Base-by-base conservation (phyloP, 1,284 basidiomycete species). In the Sphagnurus paluster region DNA sequence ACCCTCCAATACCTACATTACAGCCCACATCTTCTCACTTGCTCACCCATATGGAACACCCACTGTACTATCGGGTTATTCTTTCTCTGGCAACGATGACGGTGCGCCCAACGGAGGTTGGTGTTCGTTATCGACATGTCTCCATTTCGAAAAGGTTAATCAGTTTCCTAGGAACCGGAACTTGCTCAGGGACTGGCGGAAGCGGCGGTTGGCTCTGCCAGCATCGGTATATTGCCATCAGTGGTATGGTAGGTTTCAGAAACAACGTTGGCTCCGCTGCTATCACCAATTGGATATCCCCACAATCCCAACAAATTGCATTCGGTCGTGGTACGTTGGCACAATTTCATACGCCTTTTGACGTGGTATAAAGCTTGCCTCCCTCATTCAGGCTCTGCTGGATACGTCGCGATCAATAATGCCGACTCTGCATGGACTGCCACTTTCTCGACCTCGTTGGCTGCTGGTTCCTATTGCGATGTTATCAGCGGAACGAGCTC, bases 331-430 rank as follows among this genome's bases (percentile, higher is more conserved):
- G 82, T 76, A 47, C 13, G 65, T 56, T 10, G 5, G 16, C 2
- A 17, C 19, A 6, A 11, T 11, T 20, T 21, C 14, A 6, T 6
- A 4, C 5, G 5, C 9, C 43, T 25, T 13, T 11, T 10, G 14
- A 19, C 17, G 9, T 10, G 17, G 19, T 23, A 23, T 38, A 21
- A 25, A 21, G 2, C n/a, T 25, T n/a, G 50, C n/a, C 6, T 17
- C 20, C 21, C 13, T 6, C n/a, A 8, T 44, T n/a, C n/a, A 80
- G 80, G 78, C 10, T 62, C 74, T 0, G 56, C 67, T 25, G 83
- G 82, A 1, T 85, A 78, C 53, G 74, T 84, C 1, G 82, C 75
- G 0, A 86, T 86, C 56, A 86, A 87, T 60, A 84, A 84, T 51
- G 73, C 61, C 1, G 76, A 80, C 51, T 67, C 69, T 1, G 52